A percentile compares a stretch with the other conserved stretches of the same genome.
These are phyloP conservation scores for Ustilago shanxiensis DNA, from an alignment of 1,284 basidiomycete species.

Conservation along the genomic window DNA sequence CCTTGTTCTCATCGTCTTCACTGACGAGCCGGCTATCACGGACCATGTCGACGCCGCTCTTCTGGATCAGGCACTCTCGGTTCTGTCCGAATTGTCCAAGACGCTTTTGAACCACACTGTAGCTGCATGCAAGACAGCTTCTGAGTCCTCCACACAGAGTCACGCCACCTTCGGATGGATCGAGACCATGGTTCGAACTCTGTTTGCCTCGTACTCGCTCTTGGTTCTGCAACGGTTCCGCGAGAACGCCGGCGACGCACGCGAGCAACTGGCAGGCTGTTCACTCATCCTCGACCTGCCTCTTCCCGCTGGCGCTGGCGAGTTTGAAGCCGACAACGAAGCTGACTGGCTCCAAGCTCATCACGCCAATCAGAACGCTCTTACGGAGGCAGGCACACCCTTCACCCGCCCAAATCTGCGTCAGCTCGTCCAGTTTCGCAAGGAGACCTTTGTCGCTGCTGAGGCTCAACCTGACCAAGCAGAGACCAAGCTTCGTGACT, in stretches of 20 bases:
- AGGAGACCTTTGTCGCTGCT: slow-evolving; percentile 10
- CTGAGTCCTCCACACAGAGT: slow-evolving; percentile 12
- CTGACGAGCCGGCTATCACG: slow-evolving; percentile 49
- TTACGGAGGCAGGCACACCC: slow-evolving; percentile 34
- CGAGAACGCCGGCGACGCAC: slow-evolving; percentile 39
- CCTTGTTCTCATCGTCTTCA: slow-evolving; percentile 58
- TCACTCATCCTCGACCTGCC: slow-evolving; percentile 57
- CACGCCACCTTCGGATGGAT: slow-evolving; percentile 40
- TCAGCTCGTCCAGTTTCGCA: slow-evolving; percentile 48
- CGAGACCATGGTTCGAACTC: slow-evolving; percentile 60
- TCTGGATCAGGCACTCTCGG: slow-evolving; percentile 46
- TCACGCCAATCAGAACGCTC: slow-evolving; percentile 24
- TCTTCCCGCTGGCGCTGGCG: slow-evolving; percentile 54
- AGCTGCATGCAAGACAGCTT: slow-evolving; percentile 17
- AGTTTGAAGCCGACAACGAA: slow-evolving; percentile 60
- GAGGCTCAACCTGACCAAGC: slow-evolving; percentile 8
- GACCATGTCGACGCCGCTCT: slow-evolving; percentile 50
- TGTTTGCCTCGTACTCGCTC: slow-evolving; percentile 60
- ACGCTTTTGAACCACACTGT: slow-evolving; percentile 24
- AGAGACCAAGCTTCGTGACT: slow-evolving; percentile 34
- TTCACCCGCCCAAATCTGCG: slow-evolving; percentile 37
- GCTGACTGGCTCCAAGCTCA: slow-evolving; percentile 48
- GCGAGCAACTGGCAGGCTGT: slow-evolving; percentile 46
- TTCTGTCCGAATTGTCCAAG: slow-evolving; percentile 48
- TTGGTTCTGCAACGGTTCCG: slow-evolving; percentile 63